These are phyloP conservation scores for Oryza australiensis DNA, from an alignment of 176 grass and related monocot genomes.

Conservation along the genomic window DNA sequence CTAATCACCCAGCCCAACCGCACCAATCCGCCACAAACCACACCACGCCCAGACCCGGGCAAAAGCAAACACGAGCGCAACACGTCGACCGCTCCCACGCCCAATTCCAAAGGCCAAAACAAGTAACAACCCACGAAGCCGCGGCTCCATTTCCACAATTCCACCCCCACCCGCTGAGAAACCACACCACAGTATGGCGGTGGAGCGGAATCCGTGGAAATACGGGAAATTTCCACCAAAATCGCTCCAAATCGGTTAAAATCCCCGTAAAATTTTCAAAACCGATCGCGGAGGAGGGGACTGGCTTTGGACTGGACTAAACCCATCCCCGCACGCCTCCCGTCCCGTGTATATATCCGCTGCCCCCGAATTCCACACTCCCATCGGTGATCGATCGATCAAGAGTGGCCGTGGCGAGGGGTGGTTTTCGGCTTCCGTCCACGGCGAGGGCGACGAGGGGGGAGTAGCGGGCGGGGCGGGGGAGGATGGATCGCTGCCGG, in stretches of 20 bases:
- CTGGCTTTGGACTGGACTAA: too few species aligned
- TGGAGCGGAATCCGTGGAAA: slow-evolving; percentile 16
- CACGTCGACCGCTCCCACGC: not conserved
- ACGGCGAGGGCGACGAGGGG: slow-evolving; percentile 3
- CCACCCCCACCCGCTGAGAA: not conserved
- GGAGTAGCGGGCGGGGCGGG: not conserved
- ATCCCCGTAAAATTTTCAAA: slow-evolving; percentile 19
- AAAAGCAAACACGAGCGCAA: not conserved
- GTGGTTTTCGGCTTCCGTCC: slow-evolving; percentile 18
- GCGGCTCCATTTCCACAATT: not conserved
- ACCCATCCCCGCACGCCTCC: slow-evolving; percentile 25
- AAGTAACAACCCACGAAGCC: not conserved
- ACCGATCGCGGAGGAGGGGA: slow-evolving; percentile 10
- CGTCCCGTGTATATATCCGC: slow-evolving; percentile 22
- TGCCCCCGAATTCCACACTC: slow-evolving; percentile 14
- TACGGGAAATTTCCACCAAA: slow-evolving; percentile 23
- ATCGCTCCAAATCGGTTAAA: slow-evolving; percentile 16
- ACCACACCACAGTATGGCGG: slow-evolving; percentile 15
- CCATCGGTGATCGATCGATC: slow-evolving; percentile 14
- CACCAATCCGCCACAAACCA: not conserved
- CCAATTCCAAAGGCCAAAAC: slow-evolving; percentile 10
- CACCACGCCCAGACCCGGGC: not conserved
- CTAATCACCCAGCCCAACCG: not conserved
- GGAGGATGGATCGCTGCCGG: slow-evolving; percentile 86
- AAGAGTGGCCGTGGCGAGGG: slow-evolving; percentile 5